Base-by-base conservation (phyloP, 805 yeast genomes). In the Sungouiella thailandica region DNA sequence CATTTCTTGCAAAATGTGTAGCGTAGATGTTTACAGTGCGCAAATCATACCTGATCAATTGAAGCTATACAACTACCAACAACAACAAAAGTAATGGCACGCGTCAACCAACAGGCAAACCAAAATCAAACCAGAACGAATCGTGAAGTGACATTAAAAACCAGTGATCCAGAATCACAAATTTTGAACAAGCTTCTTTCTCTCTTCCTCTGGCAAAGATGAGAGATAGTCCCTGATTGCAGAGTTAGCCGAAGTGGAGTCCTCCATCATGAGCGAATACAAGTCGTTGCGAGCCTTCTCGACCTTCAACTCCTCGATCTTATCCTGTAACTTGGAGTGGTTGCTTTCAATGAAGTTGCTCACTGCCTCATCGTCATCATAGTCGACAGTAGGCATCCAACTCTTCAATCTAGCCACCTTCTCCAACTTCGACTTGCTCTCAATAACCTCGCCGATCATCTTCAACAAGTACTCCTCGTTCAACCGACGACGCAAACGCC, bases 401-500 rank as follows among this genome's bases (percentile, higher is more conserved):
- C 94, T 78, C 72, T 82, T 83, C 53, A 89, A 68, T 68, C 95
- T 78, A 22, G 96, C 85, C 40, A 81, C 77, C 65, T 81, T 80
- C 62, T 89, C 96, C 40, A 88, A 70, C 60, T 89, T 78, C 15
- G 82, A 72, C 35, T 64, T 59, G 32, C 78, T 68, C 23, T 57
- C 55, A 36, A 83, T 59, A 39, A 77, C 80, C 37, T 76, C 79
- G 34, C 78, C 76, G 47, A 89, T 74, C 55, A 83, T 75, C 60
- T 75, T 79, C 59, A 87, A 68, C 57, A 90, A 69, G 62, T 87
- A 86, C 61, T 86, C 95, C 65, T 93, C 98, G 57, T 84, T 81
- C 62, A 93, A 70, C 62, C 96, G 86, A 67, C 98, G 83, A 69
- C 97, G 85, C 42, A 87, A 76, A 65, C 99, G 81, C 98, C 98